A percentile compares a stretch with the other conserved stretches of the same genome.
Conservation (phyloP, 2,329 filamentous ascomycete genomes). For the Aureobasidium melanogenum region DNA sequence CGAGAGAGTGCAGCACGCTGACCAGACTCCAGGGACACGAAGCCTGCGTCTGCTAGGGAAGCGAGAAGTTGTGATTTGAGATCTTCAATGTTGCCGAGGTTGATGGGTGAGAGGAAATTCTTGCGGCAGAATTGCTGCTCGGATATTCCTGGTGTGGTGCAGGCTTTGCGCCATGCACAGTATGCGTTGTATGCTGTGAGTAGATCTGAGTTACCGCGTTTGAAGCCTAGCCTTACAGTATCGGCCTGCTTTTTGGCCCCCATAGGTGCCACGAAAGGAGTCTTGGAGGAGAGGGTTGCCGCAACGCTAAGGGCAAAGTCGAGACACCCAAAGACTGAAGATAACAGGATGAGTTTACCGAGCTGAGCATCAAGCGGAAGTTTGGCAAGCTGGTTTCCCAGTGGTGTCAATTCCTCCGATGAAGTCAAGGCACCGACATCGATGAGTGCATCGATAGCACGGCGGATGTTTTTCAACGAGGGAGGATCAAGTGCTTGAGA, state of each 20-base stretch:
- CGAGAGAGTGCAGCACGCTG: constrained; percentile 63
- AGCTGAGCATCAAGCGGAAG: constrained; percentile 89
- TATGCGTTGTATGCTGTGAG: constrained; percentile 94
- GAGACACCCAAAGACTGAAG: constrained; percentile 78
- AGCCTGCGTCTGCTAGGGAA: constrained; percentile 75
- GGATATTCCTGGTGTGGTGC: constrained; percentile 58
- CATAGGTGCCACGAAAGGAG: constrained; percentile 81
- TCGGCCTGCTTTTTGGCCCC: constrained; percentile 77
- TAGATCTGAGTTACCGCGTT: constrained; percentile 79
- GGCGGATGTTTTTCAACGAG: constrained; percentile 81
- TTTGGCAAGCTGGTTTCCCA: constrained; percentile 79
- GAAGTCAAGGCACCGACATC: constrained; percentile 84
- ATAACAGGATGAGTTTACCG: constrained; percentile 83
- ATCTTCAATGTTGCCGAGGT: constrained; percentile 85
- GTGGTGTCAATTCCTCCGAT: constrained; percentile 72
- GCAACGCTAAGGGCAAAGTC: constrained; percentile 89
- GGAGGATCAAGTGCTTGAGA: constrained; percentile 83
- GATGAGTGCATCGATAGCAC: constrained; percentile 84
- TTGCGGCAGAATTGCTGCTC: constrained; percentile 90
- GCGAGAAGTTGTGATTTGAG: constrained; percentile 85
- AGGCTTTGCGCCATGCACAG: constrained; percentile 75
- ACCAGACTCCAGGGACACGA: constrained; percentile 63
- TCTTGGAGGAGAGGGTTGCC: constrained; percentile 88
- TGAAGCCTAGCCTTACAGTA: constrained; percentile 67
- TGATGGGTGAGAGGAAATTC: constrained; percentile 86